Percentiles rank a stretch among this genome's conserved stretches.
Evolutionary conservation across 1,284 basidiomycete genomes (phyloP).

Genomic region (Rhodotorula sp.): DNA sequence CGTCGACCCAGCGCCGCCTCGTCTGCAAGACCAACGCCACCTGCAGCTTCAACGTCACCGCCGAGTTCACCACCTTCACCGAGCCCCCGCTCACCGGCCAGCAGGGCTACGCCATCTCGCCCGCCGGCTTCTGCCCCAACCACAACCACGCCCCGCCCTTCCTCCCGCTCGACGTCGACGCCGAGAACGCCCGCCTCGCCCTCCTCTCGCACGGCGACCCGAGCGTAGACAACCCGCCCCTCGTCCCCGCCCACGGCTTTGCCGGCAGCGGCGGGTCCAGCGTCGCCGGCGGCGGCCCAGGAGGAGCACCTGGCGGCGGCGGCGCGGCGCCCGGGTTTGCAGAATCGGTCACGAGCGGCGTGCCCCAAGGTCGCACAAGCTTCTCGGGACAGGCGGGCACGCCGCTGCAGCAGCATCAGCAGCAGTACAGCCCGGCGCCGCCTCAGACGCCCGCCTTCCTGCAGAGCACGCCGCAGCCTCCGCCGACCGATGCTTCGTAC

Average conservation of each 20-base stretch:
- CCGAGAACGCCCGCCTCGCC: slow-evolving; percentile 13
- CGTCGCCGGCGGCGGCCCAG: neutral
- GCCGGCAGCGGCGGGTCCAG: neutral
- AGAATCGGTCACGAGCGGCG: neutral
- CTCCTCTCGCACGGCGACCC: slow-evolving; percentile 6
- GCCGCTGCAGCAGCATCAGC: neutral
- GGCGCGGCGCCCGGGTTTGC: neutral
- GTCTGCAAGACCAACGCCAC: neutral
- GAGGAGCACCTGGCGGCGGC: neutral
- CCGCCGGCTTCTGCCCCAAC: neutral
- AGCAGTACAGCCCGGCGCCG: neutral
- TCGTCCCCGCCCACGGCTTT: neutral
- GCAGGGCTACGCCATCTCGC: slow-evolving; percentile 6
- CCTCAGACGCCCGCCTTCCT: too few relatives aligned
- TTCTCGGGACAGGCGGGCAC: neutral
- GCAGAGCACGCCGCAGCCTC: too few relatives aligned
- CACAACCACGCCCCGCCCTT: slow-evolving; percentile 28
- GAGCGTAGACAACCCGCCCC: slow-evolving; percentile 15
- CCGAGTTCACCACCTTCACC: slow-evolving; percentile 3
- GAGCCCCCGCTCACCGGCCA: neutral
- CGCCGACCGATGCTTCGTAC: too few relatives aligned
- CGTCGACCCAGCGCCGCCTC: neutral
- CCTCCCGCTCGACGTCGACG: slow-evolving; percentile 11
- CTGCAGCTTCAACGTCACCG: slow-evolving; percentile 17
- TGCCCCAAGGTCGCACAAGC: neutral